Conservation (phyloP, 1,284 basidiomycete species). For the Blastosporella zonata region DNA sequence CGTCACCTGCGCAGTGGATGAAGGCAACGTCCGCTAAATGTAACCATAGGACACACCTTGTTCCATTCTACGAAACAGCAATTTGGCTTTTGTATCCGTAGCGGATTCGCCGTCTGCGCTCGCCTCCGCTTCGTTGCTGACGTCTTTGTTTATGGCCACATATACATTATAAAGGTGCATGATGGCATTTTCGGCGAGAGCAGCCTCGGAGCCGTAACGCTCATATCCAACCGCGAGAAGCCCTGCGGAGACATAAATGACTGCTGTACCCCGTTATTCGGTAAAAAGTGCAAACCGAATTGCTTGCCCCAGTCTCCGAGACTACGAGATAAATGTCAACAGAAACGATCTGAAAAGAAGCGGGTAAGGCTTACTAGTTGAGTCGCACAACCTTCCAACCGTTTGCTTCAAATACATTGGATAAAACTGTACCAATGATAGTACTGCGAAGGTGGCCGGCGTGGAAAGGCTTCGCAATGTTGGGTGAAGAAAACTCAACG, state of each 20-base stretch:
- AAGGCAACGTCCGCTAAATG: not conserved
- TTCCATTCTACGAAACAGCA: slow-evolving; percentile 9
- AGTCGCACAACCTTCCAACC: slow-evolving; percentile 90
- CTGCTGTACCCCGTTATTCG: not conserved
- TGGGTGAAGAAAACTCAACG: slow-evolving; percentile 95
- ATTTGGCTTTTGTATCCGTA: slow-evolving; percentile 10
- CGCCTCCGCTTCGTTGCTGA: slow-evolving; percentile 79
- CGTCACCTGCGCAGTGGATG: slow-evolving; percentile 53
- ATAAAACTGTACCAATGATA: slow-evolving; percentile 94
- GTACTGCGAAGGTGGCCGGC: slow-evolving; percentile 96
- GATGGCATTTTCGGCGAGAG: slow-evolving; percentile 85
- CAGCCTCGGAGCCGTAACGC: slow-evolving; percentile 84
- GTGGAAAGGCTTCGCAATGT: slow-evolving; percentile 98
- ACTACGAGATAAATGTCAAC: not conserved
- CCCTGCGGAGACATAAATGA: slow-evolving; percentile 51
- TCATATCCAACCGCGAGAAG: slow-evolving; percentile 91
- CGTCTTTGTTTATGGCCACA: slow-evolving; percentile 86
- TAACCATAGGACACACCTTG: not conserved
- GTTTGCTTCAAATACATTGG: slow-evolving; percentile 88
- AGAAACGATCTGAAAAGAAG: not conserved
- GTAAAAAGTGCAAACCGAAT: not conserved
- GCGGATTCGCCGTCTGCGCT: slow-evolving; percentile 86
- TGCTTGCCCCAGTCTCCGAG: slow-evolving; percentile 16
- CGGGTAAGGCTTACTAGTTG: slow-evolving; percentile 70
- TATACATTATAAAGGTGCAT: slow-evolving; percentile 95